Evolutionary conservation across 306 rosid genomes (phyloP).

Genomic region (Cicer chorassanicum): DNA sequence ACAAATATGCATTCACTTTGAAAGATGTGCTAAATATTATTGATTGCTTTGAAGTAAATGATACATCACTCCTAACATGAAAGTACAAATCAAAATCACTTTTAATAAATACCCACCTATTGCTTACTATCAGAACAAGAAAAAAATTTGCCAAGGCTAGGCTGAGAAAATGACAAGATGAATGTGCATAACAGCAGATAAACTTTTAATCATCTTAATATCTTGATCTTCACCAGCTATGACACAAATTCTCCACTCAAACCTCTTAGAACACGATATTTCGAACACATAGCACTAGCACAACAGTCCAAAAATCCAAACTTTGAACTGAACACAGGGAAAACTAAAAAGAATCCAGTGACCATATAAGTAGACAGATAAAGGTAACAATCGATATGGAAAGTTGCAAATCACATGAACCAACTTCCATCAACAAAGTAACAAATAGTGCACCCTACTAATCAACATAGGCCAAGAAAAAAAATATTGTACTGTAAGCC

Average conservation of each 20-base stretch:
- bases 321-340: constrained; percentile 24
- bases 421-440: constrained; percentile 34
- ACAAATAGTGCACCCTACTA: constrained; percentile 38
- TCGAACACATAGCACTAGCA: constrained; percentile 8
- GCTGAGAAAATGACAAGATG: constrained; percentile 15
- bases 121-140: not conserved
- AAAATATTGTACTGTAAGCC: not conserved
- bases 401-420: constrained; percentile 25
- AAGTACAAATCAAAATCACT: constrained; percentile 29
- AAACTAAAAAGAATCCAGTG: constrained; percentile 25
- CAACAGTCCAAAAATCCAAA: constrained; percentile 36
- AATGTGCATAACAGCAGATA: not conserved
- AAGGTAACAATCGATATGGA: constrained; percentile 7
- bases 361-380: constrained; percentile 16
- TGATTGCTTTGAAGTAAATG: constrained; percentile 23
- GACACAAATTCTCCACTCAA: not conserved
- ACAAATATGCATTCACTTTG: constrained; percentile 1
- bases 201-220: constrained; percentile 18
- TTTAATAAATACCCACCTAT: not conserved
- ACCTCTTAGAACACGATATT: constrained; percentile 18
- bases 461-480: constrained; percentile 27
- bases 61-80: not conserved
- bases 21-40: not conserved
- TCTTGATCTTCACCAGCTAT: constrained; percentile 6
- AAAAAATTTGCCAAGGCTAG: not conserved